These are phyloP conservation scores for Amoeboaphelidium protococcarum DNA, from an alignment of 371 early-diverging fungal genomes.

Conservation along the genomic window DNA sequence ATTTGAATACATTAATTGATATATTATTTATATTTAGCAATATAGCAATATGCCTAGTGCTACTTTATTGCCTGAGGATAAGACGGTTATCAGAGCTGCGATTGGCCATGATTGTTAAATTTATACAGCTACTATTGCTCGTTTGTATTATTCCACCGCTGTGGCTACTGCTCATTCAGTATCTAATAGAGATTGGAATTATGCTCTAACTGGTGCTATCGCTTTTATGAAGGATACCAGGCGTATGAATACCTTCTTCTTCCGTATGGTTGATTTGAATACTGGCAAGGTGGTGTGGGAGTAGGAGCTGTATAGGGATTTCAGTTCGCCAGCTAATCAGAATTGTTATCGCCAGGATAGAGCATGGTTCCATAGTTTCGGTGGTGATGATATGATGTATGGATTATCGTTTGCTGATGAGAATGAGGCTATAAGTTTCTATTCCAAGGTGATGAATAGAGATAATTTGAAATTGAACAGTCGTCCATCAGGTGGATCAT, in stretches of 20 bases:
- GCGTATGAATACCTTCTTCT: not conserved
- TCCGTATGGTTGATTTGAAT: not conserved
- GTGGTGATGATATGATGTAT: not conserved
- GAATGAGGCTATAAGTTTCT: not conserved
- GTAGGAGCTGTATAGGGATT: not conserved
- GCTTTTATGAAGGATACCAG: not conserved
- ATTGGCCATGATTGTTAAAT: not conserved
- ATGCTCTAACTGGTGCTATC: not conserved
- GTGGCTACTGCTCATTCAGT: too few species aligned
- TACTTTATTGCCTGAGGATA: not conserved
- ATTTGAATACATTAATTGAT: too few species aligned
- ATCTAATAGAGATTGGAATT: not conserved
- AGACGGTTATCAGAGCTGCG: not conserved
- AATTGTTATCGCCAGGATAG: not conserved
- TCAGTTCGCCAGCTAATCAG: too few species aligned
- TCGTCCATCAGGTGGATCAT: too few species aligned
- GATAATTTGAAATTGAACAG: not conserved
- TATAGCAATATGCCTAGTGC: not conserved
- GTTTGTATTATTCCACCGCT: too few species aligned
- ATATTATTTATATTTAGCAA: too few species aligned
- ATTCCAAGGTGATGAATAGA: not conserved
- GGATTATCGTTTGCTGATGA: slow-evolving; percentile 3
- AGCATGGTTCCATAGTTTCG: slow-evolving; percentile 1
- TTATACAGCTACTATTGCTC: not conserved
- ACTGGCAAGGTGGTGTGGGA: not conserved